phyloP scores from a whole-genome alignment of 345 rosid species.

The Viola odorata region DNA sequence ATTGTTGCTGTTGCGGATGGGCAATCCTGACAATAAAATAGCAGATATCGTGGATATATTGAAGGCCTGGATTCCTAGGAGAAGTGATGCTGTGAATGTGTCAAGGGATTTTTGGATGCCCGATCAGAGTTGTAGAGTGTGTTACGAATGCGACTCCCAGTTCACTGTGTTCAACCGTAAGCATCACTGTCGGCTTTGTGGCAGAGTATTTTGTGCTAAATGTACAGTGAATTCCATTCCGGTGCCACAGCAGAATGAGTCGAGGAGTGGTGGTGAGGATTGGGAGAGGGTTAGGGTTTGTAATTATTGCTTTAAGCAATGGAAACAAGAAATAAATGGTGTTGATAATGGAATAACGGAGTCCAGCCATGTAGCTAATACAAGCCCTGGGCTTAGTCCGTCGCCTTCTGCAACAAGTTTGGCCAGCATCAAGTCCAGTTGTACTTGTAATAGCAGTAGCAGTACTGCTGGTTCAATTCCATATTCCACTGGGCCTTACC shows the following conservation, averaged over 20 bases:
- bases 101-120: constrained; percentile 98
- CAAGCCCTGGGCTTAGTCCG: constrained; percentile 34
- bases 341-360: constrained; percentile 42
- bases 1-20: constrained; percentile 35
- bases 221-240: constrained; percentile 77
- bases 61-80: constrained; percentile 68
- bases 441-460: constrained; percentile 43
- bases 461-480: constrained; percentile 55
- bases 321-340: constrained; percentile 44
- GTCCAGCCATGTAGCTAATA: constrained; percentile 16
- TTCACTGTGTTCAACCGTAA: constrained; percentile 65
- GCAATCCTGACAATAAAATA: constrained; percentile 41
- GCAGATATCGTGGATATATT: constrained; percentile 47
- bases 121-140: constrained; percentile 85
- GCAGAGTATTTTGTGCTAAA: constrained; percentile 80
- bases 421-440: constrained; percentile 51
- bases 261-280: constrained; percentile 44
- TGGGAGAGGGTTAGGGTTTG: constrained; percentile 78
- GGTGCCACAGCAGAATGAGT: constrained; percentile 31
- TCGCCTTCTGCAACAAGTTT: constrained; percentile 64
- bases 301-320: constrained; percentile 81
- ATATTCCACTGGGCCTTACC: constrained; percentile 54
- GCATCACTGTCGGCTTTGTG: constrained; percentile 89
- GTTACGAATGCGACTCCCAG: constrained; percentile 77
- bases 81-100: constrained; percentile 57